These are phyloP conservation scores for Talinum fruticosum DNA, from an alignment of 148 eudicot genomes.

Conservation along the genomic window DNA sequence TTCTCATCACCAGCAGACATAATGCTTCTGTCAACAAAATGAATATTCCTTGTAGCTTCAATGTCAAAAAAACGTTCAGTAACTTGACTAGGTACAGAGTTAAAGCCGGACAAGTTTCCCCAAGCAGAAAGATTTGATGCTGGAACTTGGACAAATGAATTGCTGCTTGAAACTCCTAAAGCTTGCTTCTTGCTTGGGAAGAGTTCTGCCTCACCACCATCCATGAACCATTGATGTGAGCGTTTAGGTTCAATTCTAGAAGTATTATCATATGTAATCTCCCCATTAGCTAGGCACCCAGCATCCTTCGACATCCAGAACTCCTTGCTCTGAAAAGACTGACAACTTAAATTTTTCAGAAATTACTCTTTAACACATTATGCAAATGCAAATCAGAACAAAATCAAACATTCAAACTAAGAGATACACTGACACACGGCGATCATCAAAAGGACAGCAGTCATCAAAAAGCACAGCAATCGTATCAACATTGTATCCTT, in stretches of 20 bases:
- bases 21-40: constrained; percentile 46
- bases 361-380: background rate
- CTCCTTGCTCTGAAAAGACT: constrained; percentile 54
- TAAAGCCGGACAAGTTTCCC: constrained; percentile 44
- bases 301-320: constrained; percentile 53
- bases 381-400: background rate
- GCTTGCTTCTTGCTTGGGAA: constrained; percentile 70
- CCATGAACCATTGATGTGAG: constrained; percentile 61
- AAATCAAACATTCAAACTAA: background rate
- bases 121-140: constrained; percentile 40
- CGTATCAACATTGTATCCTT: background rate
- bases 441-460: background rate
- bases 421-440: background rate
- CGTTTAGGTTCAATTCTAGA: constrained; percentile 66
- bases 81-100: constrained; percentile 40
- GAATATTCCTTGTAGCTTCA: constrained; percentile 33
- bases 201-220: constrained; percentile 50
- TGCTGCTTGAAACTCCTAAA: constrained; percentile 43
- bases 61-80: constrained; percentile 39
- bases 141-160: constrained; percentile 45
- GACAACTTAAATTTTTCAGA: constrained; percentile 15
- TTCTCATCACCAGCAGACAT: constrained; percentile 32
- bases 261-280: constrained; percentile 45
- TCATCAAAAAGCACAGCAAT: background rate
- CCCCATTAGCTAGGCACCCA: constrained; percentile 49